These are phyloP conservation scores for Rhododendron mucronatum DNA, from an alignment of 148 eudicot species.

Conservation along the genomic window DNA sequence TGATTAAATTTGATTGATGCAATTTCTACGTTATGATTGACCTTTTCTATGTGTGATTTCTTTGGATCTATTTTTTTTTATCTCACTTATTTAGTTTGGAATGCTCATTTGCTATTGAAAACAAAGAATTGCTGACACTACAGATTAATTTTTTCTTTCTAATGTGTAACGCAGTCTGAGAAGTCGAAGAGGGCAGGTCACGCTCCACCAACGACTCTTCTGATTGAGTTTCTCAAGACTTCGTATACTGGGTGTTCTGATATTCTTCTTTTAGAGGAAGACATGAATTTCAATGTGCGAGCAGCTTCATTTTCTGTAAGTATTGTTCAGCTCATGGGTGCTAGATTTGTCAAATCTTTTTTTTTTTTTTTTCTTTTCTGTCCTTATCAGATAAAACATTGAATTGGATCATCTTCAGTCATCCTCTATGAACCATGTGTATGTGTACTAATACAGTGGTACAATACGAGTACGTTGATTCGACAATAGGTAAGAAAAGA, in stretches of 20 bases:
- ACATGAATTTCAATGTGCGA: conserved; percentile 78
- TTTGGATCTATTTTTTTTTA: background rate
- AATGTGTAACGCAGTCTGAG: conserved; percentile 52
- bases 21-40: background rate
- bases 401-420: background rate
- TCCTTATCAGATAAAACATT: background rate
- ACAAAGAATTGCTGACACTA: background rate
- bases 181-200: conserved; percentile 82
- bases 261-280: conserved; percentile 73
- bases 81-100: background rate
- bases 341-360: background rate
- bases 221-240: conserved; percentile 60
- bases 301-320: conserved; percentile 66
- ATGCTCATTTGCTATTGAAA: background rate
- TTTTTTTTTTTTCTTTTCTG: background rate
- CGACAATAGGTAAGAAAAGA: background rate
- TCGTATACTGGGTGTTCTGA: conserved; percentile 41
- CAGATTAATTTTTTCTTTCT: background rate
- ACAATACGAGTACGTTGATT: background rate
- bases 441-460: background rate
- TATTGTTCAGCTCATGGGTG: background rate
- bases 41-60: background rate
- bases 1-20: background rate
- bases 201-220: conserved; percentile 48
- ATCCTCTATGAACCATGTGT: background rate